phyloP scores from a whole-genome alignment of 73 alveolate species.

The Paramecium octaurelia region DNA sequence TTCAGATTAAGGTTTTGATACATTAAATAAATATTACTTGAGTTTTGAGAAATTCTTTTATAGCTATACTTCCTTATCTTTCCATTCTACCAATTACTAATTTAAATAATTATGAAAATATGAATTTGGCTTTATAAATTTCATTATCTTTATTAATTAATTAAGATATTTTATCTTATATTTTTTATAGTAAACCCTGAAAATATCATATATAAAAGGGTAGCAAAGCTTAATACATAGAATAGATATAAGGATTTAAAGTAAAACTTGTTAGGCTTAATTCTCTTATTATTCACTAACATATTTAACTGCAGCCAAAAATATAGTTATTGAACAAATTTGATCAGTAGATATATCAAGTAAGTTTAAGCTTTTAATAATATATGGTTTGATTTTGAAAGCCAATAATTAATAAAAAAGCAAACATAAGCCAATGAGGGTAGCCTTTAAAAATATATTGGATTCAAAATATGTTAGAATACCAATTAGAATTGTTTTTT shows the following conservation, averaged over 20 bases:
- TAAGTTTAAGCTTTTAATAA: neutral
- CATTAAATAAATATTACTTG: neutral
- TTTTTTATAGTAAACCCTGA: neutral
- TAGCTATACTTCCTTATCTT: neutral
- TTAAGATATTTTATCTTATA: neutral
- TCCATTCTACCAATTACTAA: neutral
- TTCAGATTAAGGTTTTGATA: neutral
- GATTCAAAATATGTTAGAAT: neutral
- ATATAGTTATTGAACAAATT: neutral
- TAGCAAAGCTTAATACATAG: neutral
- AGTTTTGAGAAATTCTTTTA: neutral
- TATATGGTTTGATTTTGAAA: neutral
- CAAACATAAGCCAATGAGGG: neutral
- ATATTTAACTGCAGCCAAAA: neutral
- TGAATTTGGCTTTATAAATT: neutral
- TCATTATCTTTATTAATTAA: neutral
- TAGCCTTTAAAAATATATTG: neutral
- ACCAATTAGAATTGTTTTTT: neutral
- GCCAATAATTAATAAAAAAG: neutral
- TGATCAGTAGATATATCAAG: neutral
- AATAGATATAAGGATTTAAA: neutral
- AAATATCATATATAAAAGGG: neutral
- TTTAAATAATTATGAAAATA: neutral
- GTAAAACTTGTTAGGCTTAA: neutral
- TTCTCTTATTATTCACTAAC: neutral